Evolutionary conservation across 495 filamentous ascomycete species (phyloP), one percentile per base, ranked within the genome.

Genomic region (Penicillium macrosclerotiorum): DNA sequence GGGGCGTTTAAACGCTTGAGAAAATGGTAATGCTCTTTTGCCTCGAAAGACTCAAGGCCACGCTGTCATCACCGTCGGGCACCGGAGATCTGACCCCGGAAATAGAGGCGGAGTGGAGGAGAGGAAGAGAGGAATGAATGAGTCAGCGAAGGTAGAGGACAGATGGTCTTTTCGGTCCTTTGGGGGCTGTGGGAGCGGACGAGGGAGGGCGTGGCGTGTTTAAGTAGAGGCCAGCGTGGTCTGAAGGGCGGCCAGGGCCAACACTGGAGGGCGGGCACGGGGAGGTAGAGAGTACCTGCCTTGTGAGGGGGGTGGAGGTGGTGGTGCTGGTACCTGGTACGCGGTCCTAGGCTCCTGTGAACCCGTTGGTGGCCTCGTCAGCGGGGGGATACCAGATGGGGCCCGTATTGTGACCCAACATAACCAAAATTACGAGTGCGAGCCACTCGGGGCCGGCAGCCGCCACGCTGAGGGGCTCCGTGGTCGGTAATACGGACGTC

Each of bases 201-300:
- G 47, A 43, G 59, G 24, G 56, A 45, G 47, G 11, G 46, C 57
- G 30, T 29, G 49, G 54, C 29, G 23, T 60, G 48, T 55, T 67
- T 62, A 65, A 68, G 68, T 65, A 72, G 65, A 74, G 68, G 71
- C 68, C 68, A 72, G 61, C 65, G 67, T 72, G 71, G 65, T 71
- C 68, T 49, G 26, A 58, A 36, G 19, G 24, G 4, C 13, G 19
- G 17, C 34, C 18, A 20, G 34, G 34, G 9, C 5, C 27, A 2
- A n/a, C n/a, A n/a, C 7, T 11, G 18, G 17, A 7, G 8, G 25
- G 30, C 13, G 23, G 25, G 24, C 14, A 50, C 25, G 31, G 32
- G 42, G 47, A 41, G 24, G 47, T 16, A 12, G 7, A 9, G 14
- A 39, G 37, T 49, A 49, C 45, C 26, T 13, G 4, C 8, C 24